Evolutionary conservation across 1,284 basidiomycete genomes (phyloP), one percentile per base, ranked within the genome.

Genomic region (Leccinum pachyderme): DNA sequence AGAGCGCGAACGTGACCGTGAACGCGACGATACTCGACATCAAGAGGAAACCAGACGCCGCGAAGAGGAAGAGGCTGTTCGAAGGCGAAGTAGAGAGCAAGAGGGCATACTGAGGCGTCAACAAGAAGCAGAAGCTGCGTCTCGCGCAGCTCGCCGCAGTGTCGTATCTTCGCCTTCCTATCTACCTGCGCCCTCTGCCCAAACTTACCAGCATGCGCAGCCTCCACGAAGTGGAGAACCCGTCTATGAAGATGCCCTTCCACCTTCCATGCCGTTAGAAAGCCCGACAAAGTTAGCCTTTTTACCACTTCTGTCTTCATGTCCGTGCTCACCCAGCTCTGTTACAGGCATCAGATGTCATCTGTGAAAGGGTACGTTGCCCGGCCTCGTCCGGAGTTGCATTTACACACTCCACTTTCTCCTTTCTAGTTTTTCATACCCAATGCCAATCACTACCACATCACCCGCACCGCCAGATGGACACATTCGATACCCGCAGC

Each of bases 381-480:
- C 33, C 49, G 7, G 33, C 43, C 28, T 49, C 13, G 22, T 55
- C 49, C 51, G 43, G 47, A 44, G 37, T 41, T 49, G 49, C 47
- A 52, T 29, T 59, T 18, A 56, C 55, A 33, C 46, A 58, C 53
- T 31, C 47, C 33, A 44, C n/a, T 69, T 62, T 55, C 53, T 62
- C 55, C 53, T 52, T 60, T 68, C 53, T n/a, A 69, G 68, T 7
- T 57, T 48, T 35, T 66, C 61, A 62, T 77, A 72, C 52, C 68
- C 71, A 15, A 71, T 75, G 35, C 72, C 72, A 53, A 70, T 81
- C 46, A 82, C 80, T 9, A 82, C 80, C 6, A 82, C 80, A 22
- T 79, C 81, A 43, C 74, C 76, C 12, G 64, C 75, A 41, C 76
- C 80, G 4, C 69, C 76, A 25, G 73, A 75, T n/a, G 72, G 73